These are phyloP conservation scores for Scutellaria galericulata DNA, from an alignment of 257 asterid genomes.

Conservation along the genomic window DNA sequence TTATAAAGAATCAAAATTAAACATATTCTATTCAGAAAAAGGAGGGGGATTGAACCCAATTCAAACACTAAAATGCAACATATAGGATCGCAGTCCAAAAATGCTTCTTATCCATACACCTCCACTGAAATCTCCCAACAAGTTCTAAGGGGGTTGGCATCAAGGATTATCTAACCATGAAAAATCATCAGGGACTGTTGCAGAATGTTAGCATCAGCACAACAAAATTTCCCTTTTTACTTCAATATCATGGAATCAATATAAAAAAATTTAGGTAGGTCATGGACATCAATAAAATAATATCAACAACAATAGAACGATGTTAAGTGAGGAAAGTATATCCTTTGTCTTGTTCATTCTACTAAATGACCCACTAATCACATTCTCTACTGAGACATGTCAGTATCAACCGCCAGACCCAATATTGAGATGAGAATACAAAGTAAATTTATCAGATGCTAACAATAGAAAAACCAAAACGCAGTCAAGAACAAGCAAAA, in stretches of 20 bases:
- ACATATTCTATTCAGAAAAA: neutral
- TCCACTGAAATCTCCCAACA: neutral
- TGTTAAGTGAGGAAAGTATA: neutral
- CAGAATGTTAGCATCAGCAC: neutral
- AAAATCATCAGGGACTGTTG: neutral
- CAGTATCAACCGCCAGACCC: too few species aligned
- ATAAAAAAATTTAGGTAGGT: neutral
- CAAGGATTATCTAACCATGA: conserved; percentile 3
- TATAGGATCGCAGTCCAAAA: neutral
- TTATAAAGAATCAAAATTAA: conserved; percentile 2
- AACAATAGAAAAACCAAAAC: neutral
- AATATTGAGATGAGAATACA: neutral
- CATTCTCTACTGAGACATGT: neutral
- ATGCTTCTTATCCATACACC: neutral
- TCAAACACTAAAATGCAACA: neutral
- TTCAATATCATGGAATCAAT: conserved; percentile 1
- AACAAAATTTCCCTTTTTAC: neutral
- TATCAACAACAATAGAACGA: neutral
- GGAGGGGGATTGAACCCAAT: conserved; percentile 1
- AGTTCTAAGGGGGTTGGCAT: neutral
- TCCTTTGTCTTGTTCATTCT: neutral
- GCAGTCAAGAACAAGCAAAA: neutral
- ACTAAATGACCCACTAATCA: neutral
- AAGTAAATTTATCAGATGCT: neutral
- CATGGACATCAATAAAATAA: neutral